These are phyloP conservation scores for Skeletonema menzelii DNA, from an alignment of 108 stramenopile species.

Conservation along the genomic window DNA sequence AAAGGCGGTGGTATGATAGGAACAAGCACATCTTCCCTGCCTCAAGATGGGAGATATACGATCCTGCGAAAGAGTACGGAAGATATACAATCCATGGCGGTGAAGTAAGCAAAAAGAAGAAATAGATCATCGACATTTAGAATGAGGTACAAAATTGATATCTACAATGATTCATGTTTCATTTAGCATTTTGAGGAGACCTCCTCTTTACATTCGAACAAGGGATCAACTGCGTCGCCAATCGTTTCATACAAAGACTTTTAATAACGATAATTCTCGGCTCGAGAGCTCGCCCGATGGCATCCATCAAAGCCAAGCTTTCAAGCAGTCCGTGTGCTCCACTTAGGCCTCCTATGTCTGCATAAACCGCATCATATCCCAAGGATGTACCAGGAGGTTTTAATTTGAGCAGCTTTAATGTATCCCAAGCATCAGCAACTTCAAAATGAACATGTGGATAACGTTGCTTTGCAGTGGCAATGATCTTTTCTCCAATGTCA, in stretches of 20 bases:
- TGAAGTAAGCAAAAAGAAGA: slow-evolving; percentile 63
- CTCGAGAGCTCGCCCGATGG: slow-evolving; percentile 38
- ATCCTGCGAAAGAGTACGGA: slow-evolving; percentile 90
- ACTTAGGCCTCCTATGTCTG: slow-evolving; percentile 54
- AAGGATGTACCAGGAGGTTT: neutral
- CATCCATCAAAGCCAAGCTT: slow-evolving; percentile 25
- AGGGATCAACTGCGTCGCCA: slow-evolving; percentile 29
- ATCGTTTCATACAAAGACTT: slow-evolving; percentile 34
- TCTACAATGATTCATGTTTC: neutral
- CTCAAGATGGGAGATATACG: slow-evolving; percentile 95
- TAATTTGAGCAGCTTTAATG: slow-evolving; percentile 39
- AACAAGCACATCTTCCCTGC: slow-evolving; percentile 99
- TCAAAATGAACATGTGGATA: slow-evolving; percentile 44
- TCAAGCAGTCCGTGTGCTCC: slow-evolving; percentile 51
- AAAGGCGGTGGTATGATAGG: slow-evolving; percentile 94
- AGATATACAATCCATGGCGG: slow-evolving; percentile 91
- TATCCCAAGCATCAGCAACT: slow-evolving; percentile 54
- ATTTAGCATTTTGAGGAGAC: neutral
- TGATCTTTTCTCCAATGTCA: slow-evolving; percentile 53
- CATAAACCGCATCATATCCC: slow-evolving; percentile 55
- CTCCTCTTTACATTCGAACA: slow-evolving; percentile 23
- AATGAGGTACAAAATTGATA: no score
- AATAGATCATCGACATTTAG: neutral
- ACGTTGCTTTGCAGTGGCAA: slow-evolving; percentile 31
- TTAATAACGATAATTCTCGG: slow-evolving; percentile 48